Base-by-base conservation (phyloP, 2,329 filamentous ascomycete genomes). In the Sclerotinia sclerotiorum region DNA sequence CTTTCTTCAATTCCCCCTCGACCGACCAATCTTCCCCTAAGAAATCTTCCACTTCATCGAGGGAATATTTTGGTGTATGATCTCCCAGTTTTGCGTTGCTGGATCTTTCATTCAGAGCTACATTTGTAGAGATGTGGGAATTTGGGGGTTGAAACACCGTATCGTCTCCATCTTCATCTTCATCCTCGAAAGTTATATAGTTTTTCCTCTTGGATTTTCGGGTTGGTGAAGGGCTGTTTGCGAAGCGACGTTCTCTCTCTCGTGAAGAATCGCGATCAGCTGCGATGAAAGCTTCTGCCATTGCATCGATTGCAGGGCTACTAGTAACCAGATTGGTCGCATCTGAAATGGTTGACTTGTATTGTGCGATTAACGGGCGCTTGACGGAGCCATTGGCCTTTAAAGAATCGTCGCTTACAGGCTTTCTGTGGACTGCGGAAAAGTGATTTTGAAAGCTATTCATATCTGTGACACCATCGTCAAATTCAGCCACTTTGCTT, bases 221-320 rank as follows among this genome's bases (percentile, higher is more conserved):
- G 48, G 13, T 52, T 2, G 27, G 57, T 82, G 82, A 67, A n/a
- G 69, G 56, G 62, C 64, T 63, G 27, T 56, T n/a, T n/a, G 48
- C 49, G 5, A 24, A 27, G 3, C 32, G 57, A 19, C 57, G 44
- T 52, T 71, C 46, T 67, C 70, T 35, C 56, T 74, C 69, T 69
- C 66, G 19, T 32, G 69, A 69, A n/a, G 62, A 62, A 27, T 74
- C 67, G 10, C 69, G 67, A 70, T 85, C 83, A 7, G 82, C 83
- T n/a, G 79, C 75, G 39, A 80, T 76, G 69, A 85, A 86, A 8
- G 82, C 81, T 69, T 82, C 78, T 0, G 83, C 83, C 81, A 85
- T 84, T 8, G 82, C 83, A 67, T 77, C 79, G 21, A 82, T 70
- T 8, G 82, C 81, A 44, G 82, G 84, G 48, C 76, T 78, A 71